Conservation (phyloP, 805 yeast genomes). For the Yarrowia porcina region DNA sequence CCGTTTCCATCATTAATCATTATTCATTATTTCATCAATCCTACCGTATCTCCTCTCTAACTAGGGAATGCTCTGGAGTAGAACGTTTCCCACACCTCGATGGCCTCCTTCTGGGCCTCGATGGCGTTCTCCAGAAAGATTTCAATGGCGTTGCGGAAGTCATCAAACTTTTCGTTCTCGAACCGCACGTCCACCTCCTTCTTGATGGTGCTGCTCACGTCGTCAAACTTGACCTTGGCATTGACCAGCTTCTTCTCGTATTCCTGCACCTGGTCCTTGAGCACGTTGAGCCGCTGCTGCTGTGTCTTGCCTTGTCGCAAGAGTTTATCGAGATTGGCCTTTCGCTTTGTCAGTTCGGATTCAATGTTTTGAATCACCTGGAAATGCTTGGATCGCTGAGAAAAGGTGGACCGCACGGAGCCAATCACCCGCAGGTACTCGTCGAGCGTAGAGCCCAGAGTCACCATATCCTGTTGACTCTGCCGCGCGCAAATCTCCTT, state of each 20-base stretch:
- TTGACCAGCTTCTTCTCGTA: conserved; percentile 52
- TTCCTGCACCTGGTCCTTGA: conserved; percentile 57
- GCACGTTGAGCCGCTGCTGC: conserved; percentile 56
- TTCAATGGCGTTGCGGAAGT: conserved; percentile 85
- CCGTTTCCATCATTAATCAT: conserved; percentile 19
- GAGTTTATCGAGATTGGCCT: conserved; percentile 46
- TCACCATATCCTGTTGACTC: conserved; percentile 78
- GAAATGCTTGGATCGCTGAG: conserved; percentile 62
- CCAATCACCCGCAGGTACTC: conserved; percentile 78
- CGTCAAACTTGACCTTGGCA: conserved; percentile 60
- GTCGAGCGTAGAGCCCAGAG: conserved; percentile 81
- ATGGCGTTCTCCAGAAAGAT: conserved; percentile 85
- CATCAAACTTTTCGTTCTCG: conserved; percentile 72
- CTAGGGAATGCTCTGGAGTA: conserved; percentile 41
- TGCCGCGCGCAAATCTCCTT: conserved; percentile 73
- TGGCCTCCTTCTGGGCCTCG: conserved; percentile 85
- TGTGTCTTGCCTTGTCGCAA: conserved; percentile 50
- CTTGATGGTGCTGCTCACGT: conserved; percentile 62
- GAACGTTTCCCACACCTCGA: conserved; percentile 53
- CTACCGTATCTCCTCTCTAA: background rate
- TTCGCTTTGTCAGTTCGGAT: conserved; percentile 48
- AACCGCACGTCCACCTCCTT: conserved; percentile 58
- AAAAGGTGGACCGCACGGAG: conserved; percentile 69
- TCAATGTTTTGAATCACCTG: conserved; percentile 47
- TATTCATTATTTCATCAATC: conserved; percentile 22